Conservation (phyloP, 2,329 filamentous ascomycete genomes). For the Cladophialophora bantiana region DNA sequence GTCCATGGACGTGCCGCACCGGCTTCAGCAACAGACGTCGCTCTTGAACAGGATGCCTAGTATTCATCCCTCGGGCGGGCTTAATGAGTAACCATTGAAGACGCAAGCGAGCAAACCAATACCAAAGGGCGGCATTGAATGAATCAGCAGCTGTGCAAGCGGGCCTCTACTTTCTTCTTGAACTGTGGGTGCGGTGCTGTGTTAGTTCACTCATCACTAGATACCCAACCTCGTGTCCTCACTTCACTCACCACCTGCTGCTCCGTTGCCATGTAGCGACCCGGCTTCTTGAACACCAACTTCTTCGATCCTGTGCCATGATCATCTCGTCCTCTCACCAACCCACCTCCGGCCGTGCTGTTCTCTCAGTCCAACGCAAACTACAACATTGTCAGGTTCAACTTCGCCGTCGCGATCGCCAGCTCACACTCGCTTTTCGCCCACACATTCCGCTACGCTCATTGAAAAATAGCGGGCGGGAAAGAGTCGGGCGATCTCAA, state of each 20-base stretch:
- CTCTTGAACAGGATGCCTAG: constrained; percentile 39
- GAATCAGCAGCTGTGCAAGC: constrained; percentile 1
- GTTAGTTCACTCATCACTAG: constrained; percentile 3
- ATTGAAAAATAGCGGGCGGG: not conserved
- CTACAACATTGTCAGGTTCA: not conserved
- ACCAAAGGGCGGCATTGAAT: not conserved
- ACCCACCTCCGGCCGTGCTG: not conserved
- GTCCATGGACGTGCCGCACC: constrained; percentile 16
- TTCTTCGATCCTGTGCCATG: not conserved
- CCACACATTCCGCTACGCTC: not conserved
- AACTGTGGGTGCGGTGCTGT: not conserved
- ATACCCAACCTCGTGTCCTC: not conserved
- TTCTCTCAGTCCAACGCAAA: not conserved
- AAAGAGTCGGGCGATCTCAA: not conserved
- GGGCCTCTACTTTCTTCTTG: not conserved
- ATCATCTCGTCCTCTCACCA: not conserved
- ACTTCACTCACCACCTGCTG: not conserved
- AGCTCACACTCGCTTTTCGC: not conserved
- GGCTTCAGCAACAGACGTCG: constrained; percentile 38
- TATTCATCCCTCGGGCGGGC: not conserved
- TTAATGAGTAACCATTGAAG: constrained; percentile 1
- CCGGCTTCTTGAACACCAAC: not conserved
- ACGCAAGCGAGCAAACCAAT: not conserved
- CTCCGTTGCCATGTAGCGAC: not conserved
- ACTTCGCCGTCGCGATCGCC: not conserved